These are phyloP conservation scores for Ocimum tenuiflorum DNA, from an alignment of 257 asterid species.

Conservation along the genomic window DNA sequence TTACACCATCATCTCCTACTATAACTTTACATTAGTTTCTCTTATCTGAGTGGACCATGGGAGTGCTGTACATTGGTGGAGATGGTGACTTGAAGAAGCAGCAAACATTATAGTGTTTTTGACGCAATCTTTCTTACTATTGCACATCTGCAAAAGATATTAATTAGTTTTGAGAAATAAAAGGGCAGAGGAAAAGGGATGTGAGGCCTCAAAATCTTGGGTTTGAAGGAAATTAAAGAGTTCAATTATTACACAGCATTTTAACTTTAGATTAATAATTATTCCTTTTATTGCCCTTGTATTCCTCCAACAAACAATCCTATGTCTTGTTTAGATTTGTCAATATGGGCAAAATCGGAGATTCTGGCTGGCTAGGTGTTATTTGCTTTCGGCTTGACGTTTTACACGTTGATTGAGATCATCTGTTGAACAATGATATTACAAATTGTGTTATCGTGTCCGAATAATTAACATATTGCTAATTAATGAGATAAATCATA, in stretches of 20 bases:
- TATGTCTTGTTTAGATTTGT: slow-evolving; percentile 23
- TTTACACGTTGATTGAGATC: no score
- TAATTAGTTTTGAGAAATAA: slow-evolving; percentile 11
- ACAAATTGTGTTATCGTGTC: no score
- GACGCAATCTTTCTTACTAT: slow-evolving; percentile 9
- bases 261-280: neutral
- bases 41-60: slow-evolving; percentile 8
- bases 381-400: neutral
- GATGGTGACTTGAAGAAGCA: slow-evolving; percentile 27
- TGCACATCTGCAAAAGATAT: neutral
- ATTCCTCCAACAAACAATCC: slow-evolving; percentile 11
- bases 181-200: neutral
- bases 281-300: slow-evolving; percentile 5
- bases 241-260: slow-evolving; percentile 17
- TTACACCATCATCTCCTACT: slow-evolving; percentile 15
- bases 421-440: no score
- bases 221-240: slow-evolving; percentile 18
- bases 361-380: slow-evolving; percentile 10
- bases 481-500: no score
- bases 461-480: no score
- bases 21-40: slow-evolving; percentile 12
- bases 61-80: slow-evolving; percentile 11
- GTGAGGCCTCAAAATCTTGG: slow-evolving; percentile 8
- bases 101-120: slow-evolving; percentile 18
- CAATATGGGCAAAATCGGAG: slow-evolving; percentile 19